These are phyloP conservation scores for Halophytophthora polymorphica DNA, from an alignment of 352 stramenopile genomes.

Conservation along the genomic window DNA sequence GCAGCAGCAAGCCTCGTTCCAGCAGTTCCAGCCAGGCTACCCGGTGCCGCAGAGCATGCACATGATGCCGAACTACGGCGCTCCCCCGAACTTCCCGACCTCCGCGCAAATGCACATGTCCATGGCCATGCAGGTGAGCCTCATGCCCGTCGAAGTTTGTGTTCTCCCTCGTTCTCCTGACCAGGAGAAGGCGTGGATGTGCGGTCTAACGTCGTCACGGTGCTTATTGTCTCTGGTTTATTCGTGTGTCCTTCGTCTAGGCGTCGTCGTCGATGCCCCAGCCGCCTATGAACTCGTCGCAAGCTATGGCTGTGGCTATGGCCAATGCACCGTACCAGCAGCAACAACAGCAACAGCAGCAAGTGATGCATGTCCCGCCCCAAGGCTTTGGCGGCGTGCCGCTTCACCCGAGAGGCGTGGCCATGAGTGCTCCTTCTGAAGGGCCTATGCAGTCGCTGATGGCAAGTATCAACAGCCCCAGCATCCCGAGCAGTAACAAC, in stretches of 20 bases:
- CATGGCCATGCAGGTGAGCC: constrained; percentile 31
- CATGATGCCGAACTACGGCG: constrained; percentile 49
- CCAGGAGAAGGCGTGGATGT: neutral
- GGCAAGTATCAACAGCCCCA: neutral
- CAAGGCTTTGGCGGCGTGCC: constrained; percentile 38
- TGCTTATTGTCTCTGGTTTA: constrained; percentile 1
- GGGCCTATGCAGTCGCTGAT: constrained; percentile 17
- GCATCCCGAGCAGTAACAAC: constrained; percentile 15
- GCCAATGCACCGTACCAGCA: constrained; percentile 32
- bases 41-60: constrained; percentile 41
- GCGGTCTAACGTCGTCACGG: neutral
- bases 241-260: constrained; percentile 23
- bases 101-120: constrained; percentile 40
- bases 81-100: constrained; percentile 33
- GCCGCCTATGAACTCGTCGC: constrained; percentile 28
- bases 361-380: constrained; percentile 13
- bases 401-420: constrained; percentile 26
- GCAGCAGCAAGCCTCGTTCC: constrained; percentile 18
- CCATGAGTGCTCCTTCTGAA: constrained; percentile 20
- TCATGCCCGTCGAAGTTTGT: neutral
- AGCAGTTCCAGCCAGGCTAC: constrained; percentile 39
- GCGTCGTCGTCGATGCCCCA: constrained; percentile 25
- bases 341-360: constrained; percentile 20
- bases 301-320: constrained; percentile 34
- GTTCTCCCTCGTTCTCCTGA: too few relatives aligned